Evolutionary conservation across 257 asterid species (phyloP), one percentile per base, ranked within the genome.

Genomic region (Cordia subcordata): DNA sequence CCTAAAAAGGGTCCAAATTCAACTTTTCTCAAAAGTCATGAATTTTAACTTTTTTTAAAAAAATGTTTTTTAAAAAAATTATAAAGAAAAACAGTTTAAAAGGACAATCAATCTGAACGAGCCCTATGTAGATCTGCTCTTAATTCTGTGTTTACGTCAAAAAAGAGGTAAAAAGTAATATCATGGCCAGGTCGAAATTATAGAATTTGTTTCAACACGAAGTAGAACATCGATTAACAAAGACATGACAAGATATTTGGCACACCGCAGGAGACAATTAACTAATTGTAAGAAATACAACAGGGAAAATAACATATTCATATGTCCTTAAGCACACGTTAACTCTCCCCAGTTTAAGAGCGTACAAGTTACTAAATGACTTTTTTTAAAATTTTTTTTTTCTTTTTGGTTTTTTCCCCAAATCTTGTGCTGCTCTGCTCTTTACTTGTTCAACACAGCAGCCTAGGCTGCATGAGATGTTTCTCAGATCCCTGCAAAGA

Each of bases 381-480:
- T 5, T 53, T 62, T 49, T 51, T 12, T n/a, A n/a, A n/a, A n/a
- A n/a, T n/a, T n/a, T n/a, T n/a, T n/a, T n/a, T n/a, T n/a, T n/a
- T n/a, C n/a, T n/a, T n/a, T n/a, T n/a, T n/a, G n/a, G n/a, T 5
- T 53, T 62, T 49, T 51, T 12, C 37, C 11, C 15, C 13, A 45
- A 17, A 27, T 27, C 35, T 27, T 27, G 35, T 27, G 35, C 35
- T 27, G 6, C n/a, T 27, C 35, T 1, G 35, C 32, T 40, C 20
- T 47, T 81, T 66, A 77, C 55, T 85, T 86, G 71, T 81, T 73
- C 22, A 61, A 67, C 39, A 72, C 45, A 5, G 79, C 72, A 58
- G 66, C 80, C 85, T 80, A 52, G 72, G 72, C n/a, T n/a, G n/a
- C 82, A 68, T 72, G 57, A 81, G 67, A 67, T 72, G 78, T 73